Base-by-base conservation (phyloP, 2,329 filamentous ascomycete genomes). In the Coniella lustricola region DNA sequence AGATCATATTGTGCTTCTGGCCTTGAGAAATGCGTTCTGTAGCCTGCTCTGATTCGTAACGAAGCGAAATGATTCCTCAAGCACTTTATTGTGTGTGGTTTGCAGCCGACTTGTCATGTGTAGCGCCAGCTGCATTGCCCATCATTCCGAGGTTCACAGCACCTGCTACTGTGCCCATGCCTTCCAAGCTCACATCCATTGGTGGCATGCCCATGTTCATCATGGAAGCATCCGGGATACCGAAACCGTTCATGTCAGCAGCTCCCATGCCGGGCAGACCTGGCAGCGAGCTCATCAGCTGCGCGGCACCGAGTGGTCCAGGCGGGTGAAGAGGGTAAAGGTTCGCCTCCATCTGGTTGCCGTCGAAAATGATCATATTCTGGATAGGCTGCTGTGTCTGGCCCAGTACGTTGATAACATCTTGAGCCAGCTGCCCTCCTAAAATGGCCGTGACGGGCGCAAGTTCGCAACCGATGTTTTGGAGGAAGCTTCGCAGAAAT, bases 391-490 rank as follows among this genome's bases (percentile, higher is more conserved):
- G 93, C 69, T 97, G 90, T 35, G 86, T 82, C 63, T 87, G 82
- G 42, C 90, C 89, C 5, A 97, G 77, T 29, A 96, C 90, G 60
- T 97, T 97, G 69, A 98, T 97, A 44, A 95, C 90, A 63, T 98
- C 93, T 68, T 98, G 93, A 1, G 91, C 89, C 14, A 98, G 76
- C 64, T 90, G 82, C 9, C 90, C 93, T 42, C 93, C 93, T 10
- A 98, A 73, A 50, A 95, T 88, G 2, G 93, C 90, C 0, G 87
- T 84, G 8, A 95, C 88, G 7, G 93, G 90, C 12, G 87, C 84
- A 34, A 97, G 72, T 68, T 97, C 91, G 59, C 82, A 81, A 48
- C 83, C 85, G 5, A 96, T 73, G 57, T 94, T 94, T 66, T 93
- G 86, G 35, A 97, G 65, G 68, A 98, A 98, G 59, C 76, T 84